Evolutionary conservation across 805 yeast species (phyloP), one percentile per base, ranked within the genome.

Genomic region (Kurtzmaniella cleridarum): DNA sequence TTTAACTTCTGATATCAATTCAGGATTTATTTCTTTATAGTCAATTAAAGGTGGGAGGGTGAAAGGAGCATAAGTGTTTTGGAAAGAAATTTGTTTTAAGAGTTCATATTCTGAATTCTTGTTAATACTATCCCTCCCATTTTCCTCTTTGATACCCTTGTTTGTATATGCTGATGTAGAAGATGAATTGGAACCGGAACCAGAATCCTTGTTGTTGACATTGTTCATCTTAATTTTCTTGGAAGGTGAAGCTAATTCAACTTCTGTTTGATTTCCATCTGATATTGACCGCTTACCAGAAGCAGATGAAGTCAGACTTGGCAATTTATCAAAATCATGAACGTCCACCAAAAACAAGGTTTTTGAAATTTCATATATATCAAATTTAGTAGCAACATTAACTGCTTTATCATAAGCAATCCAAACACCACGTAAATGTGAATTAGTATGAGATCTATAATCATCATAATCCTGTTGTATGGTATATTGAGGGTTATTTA

Each of bases 351-450:
- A 50, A 39, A 67, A 65, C 34, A 68, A 48, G 40, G 48, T 51
- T 49, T 66, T 66, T 20, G 57, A 50, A 33, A 65, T 42, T 37
- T 59, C 63, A 48, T 68, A 68, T 28, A 67, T 48, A 46, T 66
- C 71, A 41, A 67, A 65, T 37, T 59, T 59, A 18, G 59, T 48
- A 10, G 71, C 64, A n/a, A 68, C 41, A 15, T 49, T 40, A 13
- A 68, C 69, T 2, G 73, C 72, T 47, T 60, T 64, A 41, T 67
- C 74, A 51, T 65, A 68, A 11, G 73, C 62, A 17, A 68, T 55
- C 74, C 74, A 68, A 15, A 66, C 38, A 0, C 74, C 74, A 26
- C 57, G 48, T 27, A 67, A 41, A 30, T 44, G 46, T 3, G 43
- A 26, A 40, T 58, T 56, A 15, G 54, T 59, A 43, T 59, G 60